Evolutionary conservation across 169 alveolate genomes (phyloP).

Genomic region (Amoebophrya sp.): DNA sequence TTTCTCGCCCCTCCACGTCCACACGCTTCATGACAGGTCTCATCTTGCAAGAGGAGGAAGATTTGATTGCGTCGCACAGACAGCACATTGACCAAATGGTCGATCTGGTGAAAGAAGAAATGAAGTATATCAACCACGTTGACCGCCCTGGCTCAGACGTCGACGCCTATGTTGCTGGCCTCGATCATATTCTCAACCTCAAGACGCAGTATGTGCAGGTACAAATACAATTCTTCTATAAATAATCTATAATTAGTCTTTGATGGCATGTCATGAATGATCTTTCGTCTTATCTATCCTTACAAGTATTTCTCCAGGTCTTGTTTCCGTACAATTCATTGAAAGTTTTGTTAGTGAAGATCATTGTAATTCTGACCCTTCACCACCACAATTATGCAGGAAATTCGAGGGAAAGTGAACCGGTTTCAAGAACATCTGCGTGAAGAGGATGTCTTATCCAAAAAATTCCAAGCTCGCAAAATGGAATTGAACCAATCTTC

Average conservation of each 20-base stretch:
- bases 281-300: no score
- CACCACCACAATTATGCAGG: neutral
- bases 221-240: no score
- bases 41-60: slow-evolving; percentile 3
- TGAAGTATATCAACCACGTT: slow-evolving; percentile 44
- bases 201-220: slow-evolving; percentile 25
- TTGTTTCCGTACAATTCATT: no score
- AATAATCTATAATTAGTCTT: no score
- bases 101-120: slow-evolving; percentile 40
- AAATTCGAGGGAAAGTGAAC: neutral
- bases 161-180: slow-evolving; percentile 46
- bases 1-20: no score
- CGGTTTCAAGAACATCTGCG: neutral
- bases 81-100: slow-evolving; percentile 45
- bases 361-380: no score
- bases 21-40: neutral
- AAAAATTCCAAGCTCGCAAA: no score
- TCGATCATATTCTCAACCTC: slow-evolving; percentile 38
- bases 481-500: no score
- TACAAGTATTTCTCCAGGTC: no score
- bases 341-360: no score
- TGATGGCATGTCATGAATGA: no score
- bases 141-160: slow-evolving; percentile 49
- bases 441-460: no score
- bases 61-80: slow-evolving; percentile 39